Evolutionary conservation across 1,139 yeast genomes (phyloP).

Genomic region (Candida sp.): DNA sequence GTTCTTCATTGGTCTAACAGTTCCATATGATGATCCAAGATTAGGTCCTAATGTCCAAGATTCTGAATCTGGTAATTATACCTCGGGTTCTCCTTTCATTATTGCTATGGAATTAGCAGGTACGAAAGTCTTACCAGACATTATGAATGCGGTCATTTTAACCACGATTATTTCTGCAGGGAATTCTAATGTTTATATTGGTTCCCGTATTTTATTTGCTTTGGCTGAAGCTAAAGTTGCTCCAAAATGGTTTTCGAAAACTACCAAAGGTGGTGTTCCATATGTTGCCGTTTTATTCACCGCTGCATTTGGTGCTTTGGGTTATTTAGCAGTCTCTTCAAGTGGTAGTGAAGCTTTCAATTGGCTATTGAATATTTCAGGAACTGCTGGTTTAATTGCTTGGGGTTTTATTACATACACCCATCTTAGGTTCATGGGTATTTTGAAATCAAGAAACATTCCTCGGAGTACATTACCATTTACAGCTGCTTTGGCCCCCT

Average conservation of each 20-base stretch:
- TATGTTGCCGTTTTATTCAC: slow-evolving; percentile 55
- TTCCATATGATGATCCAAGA: slow-evolving; percentile 69
- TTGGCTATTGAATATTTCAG: slow-evolving; percentile 82
- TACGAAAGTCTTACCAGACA: slow-evolving; percentile 63
- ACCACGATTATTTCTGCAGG: slow-evolving; percentile 74
- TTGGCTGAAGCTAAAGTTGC: slow-evolving; percentile 61
- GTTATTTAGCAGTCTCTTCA: slow-evolving; percentile 63
- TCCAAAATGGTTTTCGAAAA: slow-evolving; percentile 50
- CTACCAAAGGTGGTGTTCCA: slow-evolving; percentile 68
- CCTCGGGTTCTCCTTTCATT: slow-evolving; percentile 50
- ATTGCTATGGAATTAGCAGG: slow-evolving; percentile 66
- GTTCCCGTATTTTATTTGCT: slow-evolving; percentile 69
- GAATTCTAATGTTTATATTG: slow-evolving; percentile 77
- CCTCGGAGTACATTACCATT: slow-evolving; percentile 65
- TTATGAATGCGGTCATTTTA: slow-evolving; percentile 73
- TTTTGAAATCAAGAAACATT: slow-evolving; percentile 56
- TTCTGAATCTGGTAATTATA: slow-evolving; percentile 21
- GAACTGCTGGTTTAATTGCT: slow-evolving; percentile 71
- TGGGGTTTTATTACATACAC: slow-evolving; percentile 69
- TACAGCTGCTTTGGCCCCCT: slow-evolving; percentile 66
- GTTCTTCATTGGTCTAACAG: slow-evolving; percentile 78
- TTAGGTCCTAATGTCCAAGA: slow-evolving; percentile 11
- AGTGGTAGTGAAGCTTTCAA: slow-evolving; percentile 69
- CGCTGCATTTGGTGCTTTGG: slow-evolving; percentile 60
- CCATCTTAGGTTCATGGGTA: slow-evolving; percentile 66